phyloP scores from a whole-genome alignment of 768 basidiomycete species.

The Kondoa subrosea region DNA sequence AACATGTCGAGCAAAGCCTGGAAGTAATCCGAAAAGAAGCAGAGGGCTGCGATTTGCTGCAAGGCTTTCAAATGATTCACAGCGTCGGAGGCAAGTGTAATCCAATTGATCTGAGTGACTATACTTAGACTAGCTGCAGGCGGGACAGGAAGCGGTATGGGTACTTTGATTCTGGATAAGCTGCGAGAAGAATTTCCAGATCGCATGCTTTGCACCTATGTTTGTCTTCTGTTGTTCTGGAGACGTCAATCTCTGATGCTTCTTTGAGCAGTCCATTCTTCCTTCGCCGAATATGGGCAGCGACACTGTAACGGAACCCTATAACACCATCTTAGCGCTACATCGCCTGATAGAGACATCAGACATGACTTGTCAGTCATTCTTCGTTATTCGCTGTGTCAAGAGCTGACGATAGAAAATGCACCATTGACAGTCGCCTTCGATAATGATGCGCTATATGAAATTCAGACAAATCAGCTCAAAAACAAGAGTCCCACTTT shows the following conservation, averaged over 20 bases:
- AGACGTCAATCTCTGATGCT: too few species aligned
- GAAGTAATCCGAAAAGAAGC: too few species aligned
- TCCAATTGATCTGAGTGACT: too few species aligned
- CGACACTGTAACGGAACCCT: slow-evolving; percentile 39
- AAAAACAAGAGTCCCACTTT: slow-evolving; percentile 30
- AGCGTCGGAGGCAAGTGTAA: too few species aligned
- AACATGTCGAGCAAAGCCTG: too few species aligned
- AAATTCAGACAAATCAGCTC: slow-evolving; percentile 31
- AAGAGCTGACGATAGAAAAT: slow-evolving; percentile 78
- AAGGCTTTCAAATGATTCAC: slow-evolving; percentile 74
- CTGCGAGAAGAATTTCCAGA: slow-evolving; percentile 47
- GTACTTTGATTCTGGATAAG: slow-evolving; percentile 62
- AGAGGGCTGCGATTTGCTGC: slow-evolving; percentile 66
- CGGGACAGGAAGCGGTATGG: slow-evolving; percentile 74
- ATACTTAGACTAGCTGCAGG: too few species aligned
- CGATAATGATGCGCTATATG: slow-evolving; percentile 45
- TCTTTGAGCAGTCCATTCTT: slow-evolving; percentile 40
- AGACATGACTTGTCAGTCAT: slow-evolving; percentile 30
- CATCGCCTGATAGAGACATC: neutral
- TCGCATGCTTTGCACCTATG: slow-evolving; percentile 40
- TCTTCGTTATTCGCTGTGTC: slow-evolving; percentile 66
- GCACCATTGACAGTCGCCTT: slow-evolving; percentile 68
- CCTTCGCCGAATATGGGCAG: slow-evolving; percentile 48
- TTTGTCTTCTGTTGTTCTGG: too few species aligned
- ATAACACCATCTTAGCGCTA: neutral